phyloP scores from a whole-genome alignment of 805 yeast genomes.

The Isabelozyma rhagii region DNA sequence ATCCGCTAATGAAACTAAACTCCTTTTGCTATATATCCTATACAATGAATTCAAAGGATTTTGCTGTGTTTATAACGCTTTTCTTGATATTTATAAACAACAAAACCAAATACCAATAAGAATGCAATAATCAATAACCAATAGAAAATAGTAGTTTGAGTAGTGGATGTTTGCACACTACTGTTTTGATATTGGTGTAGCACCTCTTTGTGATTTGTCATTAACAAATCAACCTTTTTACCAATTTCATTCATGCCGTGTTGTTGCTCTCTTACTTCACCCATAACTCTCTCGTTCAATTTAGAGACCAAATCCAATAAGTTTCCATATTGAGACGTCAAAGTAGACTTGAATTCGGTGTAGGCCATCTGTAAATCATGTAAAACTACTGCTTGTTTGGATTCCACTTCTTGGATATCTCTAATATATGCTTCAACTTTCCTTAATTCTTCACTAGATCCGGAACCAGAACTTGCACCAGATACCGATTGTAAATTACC shows the following conservation, averaged over 20 bases:
- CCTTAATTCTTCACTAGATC: constrained; percentile 2
- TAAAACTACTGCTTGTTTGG: constrained; percentile 14
- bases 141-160: not conserved
- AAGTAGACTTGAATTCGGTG: constrained; percentile 20
- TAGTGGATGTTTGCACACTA: constrained; percentile 4
- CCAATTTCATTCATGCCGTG: constrained; percentile 28
- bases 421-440: constrained; percentile 11
- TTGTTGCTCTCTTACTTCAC: constrained; percentile 42
- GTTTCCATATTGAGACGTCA: constrained; percentile 30
- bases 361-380: constrained; percentile 14
- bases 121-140: not conserved
- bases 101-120: not conserved
- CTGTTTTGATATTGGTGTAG: constrained; percentile 19
- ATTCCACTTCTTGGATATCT: constrained; percentile 13
- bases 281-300: constrained; percentile 35
- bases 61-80: not conserved
- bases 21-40: not conserved
- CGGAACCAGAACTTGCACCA: not conserved
- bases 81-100: not conserved
- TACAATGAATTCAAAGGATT: not conserved
- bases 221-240: constrained; percentile 37
- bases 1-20: not conserved
- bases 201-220: constrained; percentile 39
- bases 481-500: not conserved
- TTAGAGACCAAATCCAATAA: constrained; percentile 26